These are phyloP conservation scores for Eutrema salsugineum DNA, from an alignment of 441 rosid species.

Conservation along the genomic window DNA sequence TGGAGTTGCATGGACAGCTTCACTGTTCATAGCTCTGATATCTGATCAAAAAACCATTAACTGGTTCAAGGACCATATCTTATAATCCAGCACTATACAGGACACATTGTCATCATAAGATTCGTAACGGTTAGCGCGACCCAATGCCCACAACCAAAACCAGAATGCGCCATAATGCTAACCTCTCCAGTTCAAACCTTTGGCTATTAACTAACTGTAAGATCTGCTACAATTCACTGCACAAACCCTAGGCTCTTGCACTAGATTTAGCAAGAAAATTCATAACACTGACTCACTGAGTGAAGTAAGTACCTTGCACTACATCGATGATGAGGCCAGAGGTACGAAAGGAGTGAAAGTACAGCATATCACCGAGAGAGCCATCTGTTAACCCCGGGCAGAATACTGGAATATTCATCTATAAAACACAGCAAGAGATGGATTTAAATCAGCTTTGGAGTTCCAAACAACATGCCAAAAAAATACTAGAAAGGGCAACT, in stretches of 20 bases:
- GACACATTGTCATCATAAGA: neutral
- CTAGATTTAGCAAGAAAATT: neutral
- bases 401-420: constrained; percentile 86
- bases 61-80: neutral
- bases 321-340: constrained; percentile 60
- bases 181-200: neutral
- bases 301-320: constrained; percentile 59
- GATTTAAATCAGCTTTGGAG: neutral
- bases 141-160: neutral
- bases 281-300: neutral
- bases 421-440: constrained; percentile 25
- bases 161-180: neutral
- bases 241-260: too few species aligned
- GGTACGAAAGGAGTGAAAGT: constrained; percentile 74
- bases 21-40: constrained; percentile 77
- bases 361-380: constrained; percentile 91
- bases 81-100: neutral
- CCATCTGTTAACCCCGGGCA: constrained; percentile 97
- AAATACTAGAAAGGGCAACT: neutral
- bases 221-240: too few species aligned
- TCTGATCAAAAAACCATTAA: constrained; percentile 38
- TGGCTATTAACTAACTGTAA: neutral
- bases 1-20: constrained; percentile 78
- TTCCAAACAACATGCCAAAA: neutral
- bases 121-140: neutral